A percentile compares a stretch with the other conserved stretches of the same genome.
These are phyloP conservation scores for Pontederia paniculata DNA, from an alignment of 176 grass and related monocot species.

Conservation along the genomic window DNA sequence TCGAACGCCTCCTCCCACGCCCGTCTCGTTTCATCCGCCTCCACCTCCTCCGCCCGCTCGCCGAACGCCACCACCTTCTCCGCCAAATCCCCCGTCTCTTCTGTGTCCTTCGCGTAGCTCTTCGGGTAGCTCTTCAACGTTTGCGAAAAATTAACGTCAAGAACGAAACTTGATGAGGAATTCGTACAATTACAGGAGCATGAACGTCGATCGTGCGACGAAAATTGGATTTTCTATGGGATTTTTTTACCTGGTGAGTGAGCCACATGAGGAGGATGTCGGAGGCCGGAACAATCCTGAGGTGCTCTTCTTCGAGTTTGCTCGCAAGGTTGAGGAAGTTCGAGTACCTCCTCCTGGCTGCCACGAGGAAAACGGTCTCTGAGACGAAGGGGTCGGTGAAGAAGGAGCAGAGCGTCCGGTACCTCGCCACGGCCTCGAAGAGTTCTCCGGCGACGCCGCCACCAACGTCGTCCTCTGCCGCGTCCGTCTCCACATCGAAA, in stretches of 20 bases:
- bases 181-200: background rate
- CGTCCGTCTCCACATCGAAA: conserved; percentile 35
- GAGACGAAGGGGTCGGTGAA: conserved; percentile 46
- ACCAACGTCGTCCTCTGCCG: conserved; percentile 14
- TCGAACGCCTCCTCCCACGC: conserved; percentile 64
- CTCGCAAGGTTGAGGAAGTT: conserved; percentile 57
- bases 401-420: conserved; percentile 19
- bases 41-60: conserved; percentile 26
- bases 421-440: conserved; percentile 25
- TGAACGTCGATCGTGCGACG: background rate
- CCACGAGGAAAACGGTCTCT: conserved; percentile 74
- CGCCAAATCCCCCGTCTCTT: conserved; percentile 16
- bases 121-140: conserved; percentile 56
- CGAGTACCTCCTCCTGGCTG: conserved; percentile 43
- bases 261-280: conserved; percentile 89
- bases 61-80: conserved; percentile 32
- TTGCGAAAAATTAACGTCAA: conserved; percentile 6
- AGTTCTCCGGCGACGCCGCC: conserved; percentile 20
- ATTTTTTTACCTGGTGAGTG: conserved; percentile 61
- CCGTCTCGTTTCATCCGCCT: conserved; percentile 25
- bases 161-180: background rate
- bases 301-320: conserved; percentile 10
- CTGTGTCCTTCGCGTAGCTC: conserved; percentile 45
- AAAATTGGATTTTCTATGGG: conserved; percentile 5
- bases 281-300: conserved; percentile 45